Percentiles rank a stretch among this genome's conserved stretches.
Evolutionary conservation across 306 rosid species (phyloP).

Genomic region (Alnus rubra): DNA sequence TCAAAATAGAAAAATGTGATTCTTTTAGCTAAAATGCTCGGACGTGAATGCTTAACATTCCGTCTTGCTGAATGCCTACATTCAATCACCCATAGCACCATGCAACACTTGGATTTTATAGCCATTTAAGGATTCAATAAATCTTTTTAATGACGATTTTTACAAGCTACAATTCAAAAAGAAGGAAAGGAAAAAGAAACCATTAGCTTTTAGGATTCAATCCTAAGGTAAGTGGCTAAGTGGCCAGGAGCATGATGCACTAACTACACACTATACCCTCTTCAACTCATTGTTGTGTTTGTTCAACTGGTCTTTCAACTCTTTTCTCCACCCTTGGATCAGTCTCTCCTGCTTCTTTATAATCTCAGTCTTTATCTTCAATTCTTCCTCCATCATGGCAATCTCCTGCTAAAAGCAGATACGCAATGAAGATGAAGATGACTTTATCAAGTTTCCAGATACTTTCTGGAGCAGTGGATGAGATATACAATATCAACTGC

Average conservation of each 20-base stretch:
- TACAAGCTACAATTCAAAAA: background rate
- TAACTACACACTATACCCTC: constrained; percentile 53
- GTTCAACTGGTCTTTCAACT: constrained; percentile 67
- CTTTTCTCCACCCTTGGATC: constrained; percentile 78
- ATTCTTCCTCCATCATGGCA: constrained; percentile 76
- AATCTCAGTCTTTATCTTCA: constrained; percentile 55
- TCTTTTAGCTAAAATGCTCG: too few species aligned
- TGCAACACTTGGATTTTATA: background rate
- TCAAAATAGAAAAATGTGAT: background rate
- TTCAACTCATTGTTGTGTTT: constrained; percentile 67
- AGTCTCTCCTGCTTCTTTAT: constrained; percentile 69
- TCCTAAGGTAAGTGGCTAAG: background rate
- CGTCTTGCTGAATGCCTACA: too few species aligned
- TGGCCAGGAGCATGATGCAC: background rate
- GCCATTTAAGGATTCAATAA: background rate
- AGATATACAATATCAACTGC: background rate
- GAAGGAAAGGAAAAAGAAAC: background rate
- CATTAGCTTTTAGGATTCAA: background rate
- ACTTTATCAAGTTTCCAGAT: constrained; percentile 10
- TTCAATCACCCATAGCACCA: background rate
- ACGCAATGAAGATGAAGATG: constrained; percentile 26
- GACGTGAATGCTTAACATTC: too few species aligned
- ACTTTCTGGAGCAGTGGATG: background rate
- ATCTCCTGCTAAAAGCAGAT: constrained; percentile 66
- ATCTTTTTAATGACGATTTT: background rate